A percentile compares a stretch with the other conserved stretches of the same genome.
Evolutionary conservation across 306 rosid species (phyloP).

Genomic region (Castanea mollissima): DNA sequence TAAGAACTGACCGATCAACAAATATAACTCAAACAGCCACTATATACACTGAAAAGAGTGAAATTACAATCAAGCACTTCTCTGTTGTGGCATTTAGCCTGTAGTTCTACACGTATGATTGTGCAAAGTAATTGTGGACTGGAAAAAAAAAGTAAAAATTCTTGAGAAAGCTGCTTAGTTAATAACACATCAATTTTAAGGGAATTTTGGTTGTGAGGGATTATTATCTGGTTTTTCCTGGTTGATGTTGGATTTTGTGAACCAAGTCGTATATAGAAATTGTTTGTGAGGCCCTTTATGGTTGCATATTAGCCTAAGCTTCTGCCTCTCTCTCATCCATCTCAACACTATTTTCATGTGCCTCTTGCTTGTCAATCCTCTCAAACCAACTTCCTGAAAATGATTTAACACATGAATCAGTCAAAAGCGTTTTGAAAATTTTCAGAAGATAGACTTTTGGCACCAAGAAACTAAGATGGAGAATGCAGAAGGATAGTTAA

Average conservation of each 20-base stretch:
- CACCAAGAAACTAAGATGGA: background rate
- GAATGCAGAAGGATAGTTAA: background rate
- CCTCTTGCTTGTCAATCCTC: slow-evolving; percentile 78
- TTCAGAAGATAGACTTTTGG: background rate
- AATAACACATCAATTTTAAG: slow-evolving; percentile 21
- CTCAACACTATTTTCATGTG: slow-evolving; percentile 82
- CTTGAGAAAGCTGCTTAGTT: slow-evolving; percentile 9
- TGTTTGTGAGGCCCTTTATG: slow-evolving; percentile 79
- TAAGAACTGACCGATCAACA: background rate
- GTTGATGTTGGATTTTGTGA: slow-evolving; percentile 47
- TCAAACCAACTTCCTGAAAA: slow-evolving; percentile 71
- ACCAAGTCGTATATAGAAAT: slow-evolving; percentile 85
- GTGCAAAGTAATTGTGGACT: background rate
- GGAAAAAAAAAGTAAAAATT: background rate
- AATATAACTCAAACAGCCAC: background rate
- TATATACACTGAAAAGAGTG: background rate
- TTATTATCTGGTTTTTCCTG: slow-evolving; percentile 23
- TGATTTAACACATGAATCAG: background rate
- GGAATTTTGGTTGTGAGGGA: slow-evolving; percentile 35
- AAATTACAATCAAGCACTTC: background rate
- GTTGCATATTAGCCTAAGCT: slow-evolving; percentile 76
- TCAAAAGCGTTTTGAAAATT: background rate
- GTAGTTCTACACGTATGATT: background rate
- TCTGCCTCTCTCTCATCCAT: slow-evolving; percentile 96
- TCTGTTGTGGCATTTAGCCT: background rate